Conservation (phyloP, 179 eudicot species). For the Actinidia chinensis region DNA sequence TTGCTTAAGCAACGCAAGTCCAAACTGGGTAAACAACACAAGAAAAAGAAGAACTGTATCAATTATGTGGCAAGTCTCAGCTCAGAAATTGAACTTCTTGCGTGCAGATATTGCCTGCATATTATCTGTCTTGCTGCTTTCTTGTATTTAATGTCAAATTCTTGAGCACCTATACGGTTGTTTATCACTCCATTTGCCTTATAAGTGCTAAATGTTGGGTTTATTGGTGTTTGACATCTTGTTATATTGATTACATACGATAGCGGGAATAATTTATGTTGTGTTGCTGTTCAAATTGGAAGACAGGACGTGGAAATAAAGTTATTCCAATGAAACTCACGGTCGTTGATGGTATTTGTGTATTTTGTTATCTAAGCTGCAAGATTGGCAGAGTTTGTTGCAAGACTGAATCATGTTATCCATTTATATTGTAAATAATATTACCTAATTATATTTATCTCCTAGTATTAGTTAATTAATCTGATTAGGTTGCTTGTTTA, state of each 20-base stretch:
- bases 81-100: neutral
- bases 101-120: neutral
- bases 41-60: conserved; percentile 33
- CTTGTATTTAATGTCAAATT: neutral
- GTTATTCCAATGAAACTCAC: no score
- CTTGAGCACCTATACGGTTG: no score
- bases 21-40: conserved; percentile 52
- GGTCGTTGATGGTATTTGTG: no score
- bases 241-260: no score
- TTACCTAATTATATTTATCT: neutral
- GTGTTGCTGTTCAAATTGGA: no score
- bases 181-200: neutral
- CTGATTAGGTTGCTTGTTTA: neutral
- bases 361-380: no score
- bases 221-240: no score
- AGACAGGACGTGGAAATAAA: no score
- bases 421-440: neutral
- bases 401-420: no score
- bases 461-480: neutral
- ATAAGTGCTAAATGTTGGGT: neutral
- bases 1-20: conserved; percentile 71
- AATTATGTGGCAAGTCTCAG: neutral
- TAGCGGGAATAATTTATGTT: no score
- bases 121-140: neutral
- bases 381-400: no score